These are phyloP conservation scores for Fusarium pseudocircinatum DNA, from an alignment of 2,329 filamentous ascomycete species.

Conservation along the genomic window DNA sequence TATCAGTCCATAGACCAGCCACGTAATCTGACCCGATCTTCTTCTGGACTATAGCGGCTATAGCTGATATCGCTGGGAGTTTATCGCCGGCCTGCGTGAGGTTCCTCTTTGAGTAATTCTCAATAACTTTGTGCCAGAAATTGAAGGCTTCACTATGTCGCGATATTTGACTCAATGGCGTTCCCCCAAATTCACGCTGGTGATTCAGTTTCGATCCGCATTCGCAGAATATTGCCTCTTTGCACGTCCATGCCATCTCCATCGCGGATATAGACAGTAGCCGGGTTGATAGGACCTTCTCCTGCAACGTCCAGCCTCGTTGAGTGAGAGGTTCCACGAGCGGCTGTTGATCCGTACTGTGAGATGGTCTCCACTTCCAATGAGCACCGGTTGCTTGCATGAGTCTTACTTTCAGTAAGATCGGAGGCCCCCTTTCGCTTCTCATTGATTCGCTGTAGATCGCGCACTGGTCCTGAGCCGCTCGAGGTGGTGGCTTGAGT, in stretches of 20 bases:
- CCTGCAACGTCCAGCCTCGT: conserved; percentile 34
- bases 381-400: conserved; percentile 27
- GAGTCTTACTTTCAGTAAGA: conserved; percentile 14
- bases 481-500: not conserved
- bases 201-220: conserved; percentile 40
- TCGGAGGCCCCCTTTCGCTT: not conserved
- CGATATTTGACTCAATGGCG: conserved; percentile 23
- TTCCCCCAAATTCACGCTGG: conserved; percentile 34
- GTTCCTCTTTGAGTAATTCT: conserved; percentile 41
- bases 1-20: conserved; percentile 45
- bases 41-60: conserved; percentile 39
- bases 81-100: conserved; percentile 39
- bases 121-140: conserved; percentile 44
- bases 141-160: conserved; percentile 30
- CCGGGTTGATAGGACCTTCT: conserved; percentile 25
- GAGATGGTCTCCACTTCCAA: conserved; percentile 24
- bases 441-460: not conserved
- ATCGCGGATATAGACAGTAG: conserved; percentile 23
- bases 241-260: conserved; percentile 34
- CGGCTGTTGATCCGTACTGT: conserved; percentile 2
- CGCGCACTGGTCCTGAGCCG: not conserved
- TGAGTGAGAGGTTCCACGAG: conserved; percentile 19
- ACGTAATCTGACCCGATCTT: conserved; percentile 38
- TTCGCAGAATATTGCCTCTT: conserved; percentile 36
- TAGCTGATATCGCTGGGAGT: conserved; percentile 45